Conservation (phyloP, 192 early-diverging fungal species). For the Entrophospora sp. region DNA sequence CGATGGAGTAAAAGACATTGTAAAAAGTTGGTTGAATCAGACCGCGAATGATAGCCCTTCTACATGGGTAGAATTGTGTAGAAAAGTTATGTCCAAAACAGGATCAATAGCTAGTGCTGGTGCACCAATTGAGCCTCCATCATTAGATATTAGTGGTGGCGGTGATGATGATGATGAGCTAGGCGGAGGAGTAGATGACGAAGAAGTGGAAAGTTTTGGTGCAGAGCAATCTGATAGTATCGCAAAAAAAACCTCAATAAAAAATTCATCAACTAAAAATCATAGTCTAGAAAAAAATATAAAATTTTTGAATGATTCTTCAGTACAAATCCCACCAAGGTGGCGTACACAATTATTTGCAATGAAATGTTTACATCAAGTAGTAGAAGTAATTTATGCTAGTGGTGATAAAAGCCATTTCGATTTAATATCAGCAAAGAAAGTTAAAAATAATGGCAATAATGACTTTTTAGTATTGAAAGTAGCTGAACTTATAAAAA, state of each 20-base stretch:
- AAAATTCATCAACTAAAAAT: slow-evolving; percentile 9
- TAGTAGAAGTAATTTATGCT: slow-evolving; percentile 51
- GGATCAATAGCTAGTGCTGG: slow-evolving; percentile 33
- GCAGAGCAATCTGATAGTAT: slow-evolving; percentile 15
- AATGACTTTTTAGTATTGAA: slow-evolving; percentile 71
- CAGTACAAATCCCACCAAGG: slow-evolving; percentile 42
- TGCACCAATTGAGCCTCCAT: slow-evolving; percentile 12
- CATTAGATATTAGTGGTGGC: slow-evolving; percentile 24
- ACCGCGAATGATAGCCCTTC: slow-evolving; percentile 57
- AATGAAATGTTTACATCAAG: slow-evolving; percentile 57
- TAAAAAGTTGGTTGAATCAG: slow-evolving; percentile 51
- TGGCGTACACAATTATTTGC: slow-evolving; percentile 83
- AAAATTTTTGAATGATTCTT: neutral
- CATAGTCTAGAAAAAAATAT: neutral
- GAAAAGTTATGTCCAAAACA: slow-evolving; percentile 65
- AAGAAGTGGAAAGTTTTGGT: slow-evolving; percentile 17
- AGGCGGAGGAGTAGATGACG: slow-evolving; percentile 23
- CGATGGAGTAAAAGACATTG: slow-evolving; percentile 49
- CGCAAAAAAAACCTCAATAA: too few relatives aligned
- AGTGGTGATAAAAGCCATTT: slow-evolving; percentile 57
- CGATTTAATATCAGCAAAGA: slow-evolving; percentile 52
- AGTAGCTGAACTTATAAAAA: slow-evolving; percentile 79
- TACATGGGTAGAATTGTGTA: slow-evolving; percentile 76
- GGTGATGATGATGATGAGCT: slow-evolving; percentile 27
- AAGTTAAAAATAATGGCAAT: slow-evolving; percentile 41